Base-by-base conservation (phyloP, 2,329 filamentous ascomycete genomes). In the Cladosporium sp. region DNA sequence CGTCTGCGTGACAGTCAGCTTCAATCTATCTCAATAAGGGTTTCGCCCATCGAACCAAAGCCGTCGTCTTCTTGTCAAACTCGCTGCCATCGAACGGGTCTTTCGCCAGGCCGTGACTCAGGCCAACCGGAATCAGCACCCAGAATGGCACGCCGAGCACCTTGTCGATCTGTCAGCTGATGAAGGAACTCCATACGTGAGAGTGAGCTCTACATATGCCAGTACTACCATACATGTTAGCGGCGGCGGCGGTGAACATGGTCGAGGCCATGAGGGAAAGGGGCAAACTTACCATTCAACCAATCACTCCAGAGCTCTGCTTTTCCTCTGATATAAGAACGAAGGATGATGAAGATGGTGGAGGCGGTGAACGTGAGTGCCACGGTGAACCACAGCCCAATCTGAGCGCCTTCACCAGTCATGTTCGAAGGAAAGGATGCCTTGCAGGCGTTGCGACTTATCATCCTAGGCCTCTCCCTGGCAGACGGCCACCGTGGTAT, bases 1-100 rank as follows among this genome's bases (percentile, higher is more conserved):
- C 7, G 38, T 41, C 38, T 41, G 38, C 38, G 17, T 41, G 38
- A 24, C 38, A 41, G 38, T 41, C 38, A 41, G 38, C 38, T 41
- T 19, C 8, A 24, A 11, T 22, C 19, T 41, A 19, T 22, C 18
- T 41, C 18, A 11, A 19, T 13, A 41, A 41, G 38, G 18, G 19
- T n/a, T 12, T 41, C 20, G 11, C 20, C 19, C 13, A 22, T 41
- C 38, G 18, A 24, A 41, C 38, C 38, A 24, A 41, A 41, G 38
- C 38, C 18, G 38, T 19, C 18, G 19, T 22, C 13, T n/a, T 41
- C 38, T 13, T 22, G 20, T 24, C 38, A 41, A 19, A 41, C 38
- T 41, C 38, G 19, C 38, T 19, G 20, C 12, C 18, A 12, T 17
- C 18, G 38, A 17, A 11, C 20, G 19, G 13, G 18, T 6, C 38